Conservation (phyloP, 2,329 filamentous ascomycete species). For the Alternaria angustiovoidea region DNA sequence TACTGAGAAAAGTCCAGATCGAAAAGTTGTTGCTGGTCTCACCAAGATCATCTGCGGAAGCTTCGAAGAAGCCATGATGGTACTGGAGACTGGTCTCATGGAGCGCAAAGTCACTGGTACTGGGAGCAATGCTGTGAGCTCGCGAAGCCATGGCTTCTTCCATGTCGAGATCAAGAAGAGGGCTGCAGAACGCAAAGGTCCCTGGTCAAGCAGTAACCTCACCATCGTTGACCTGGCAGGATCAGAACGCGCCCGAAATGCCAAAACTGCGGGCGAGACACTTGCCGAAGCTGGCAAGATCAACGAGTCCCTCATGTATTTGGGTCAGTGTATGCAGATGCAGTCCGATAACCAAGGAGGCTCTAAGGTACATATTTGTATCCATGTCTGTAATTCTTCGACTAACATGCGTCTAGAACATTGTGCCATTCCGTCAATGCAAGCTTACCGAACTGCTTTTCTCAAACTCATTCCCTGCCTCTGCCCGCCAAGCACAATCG, state of each 20-base stretch:
- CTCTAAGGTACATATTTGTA: slow-evolving; percentile 67
- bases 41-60: slow-evolving; percentile 87
- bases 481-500: slow-evolving; percentile 55
- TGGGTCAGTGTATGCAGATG: slow-evolving; percentile 96
- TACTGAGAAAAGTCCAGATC: slow-evolving; percentile 84
- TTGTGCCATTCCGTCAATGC: slow-evolving; percentile 75
- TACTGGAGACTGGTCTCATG: slow-evolving; percentile 87
- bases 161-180: slow-evolving; percentile 93
- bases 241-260: slow-evolving; percentile 90
- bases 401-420: slow-evolving; percentile 49
- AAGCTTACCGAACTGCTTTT: slow-evolving; percentile 63
- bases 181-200: slow-evolving; percentile 61
- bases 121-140: slow-evolving; percentile 90
- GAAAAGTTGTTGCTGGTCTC: slow-evolving; percentile 93
- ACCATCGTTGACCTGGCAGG: slow-evolving; percentile 93
- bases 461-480: slow-evolving; percentile 59
- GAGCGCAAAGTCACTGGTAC: slow-evolving; percentile 90
- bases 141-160: slow-evolving; percentile 94
- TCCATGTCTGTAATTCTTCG: not conserved
- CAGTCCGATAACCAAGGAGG: slow-evolving; percentile 81
- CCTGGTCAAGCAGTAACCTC: slow-evolving; percentile 79
- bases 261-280: slow-evolving; percentile 92
- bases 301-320: slow-evolving; percentile 97
- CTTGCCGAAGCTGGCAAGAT: slow-evolving; percentile 97
- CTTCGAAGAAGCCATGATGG: slow-evolving; percentile 84